Evolutionary conservation across 202 grass and related monocot species (phyloP), one percentile per base, ranked within the genome.

Genomic region (Musa balbisiana): DNA sequence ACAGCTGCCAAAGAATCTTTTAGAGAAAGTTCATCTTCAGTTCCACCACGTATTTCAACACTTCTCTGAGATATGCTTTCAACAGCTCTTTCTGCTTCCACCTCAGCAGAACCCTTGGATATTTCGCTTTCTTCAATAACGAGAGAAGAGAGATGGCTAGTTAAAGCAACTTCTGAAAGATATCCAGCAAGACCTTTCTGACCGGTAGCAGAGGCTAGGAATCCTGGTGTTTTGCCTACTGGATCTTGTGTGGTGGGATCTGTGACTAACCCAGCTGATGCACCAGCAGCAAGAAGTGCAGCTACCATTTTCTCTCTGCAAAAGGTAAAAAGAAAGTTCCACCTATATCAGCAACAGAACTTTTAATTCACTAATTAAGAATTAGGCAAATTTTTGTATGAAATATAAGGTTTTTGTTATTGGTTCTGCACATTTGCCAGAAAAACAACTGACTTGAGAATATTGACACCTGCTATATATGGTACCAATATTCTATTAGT

Each of bases 1-100:
- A 99, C 95, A 24, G 95, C 95, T 78, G 91, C 91, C 75, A 99
- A 81, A 80, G 91, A 99, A 69, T 99, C 91, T 78, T 92, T 94
- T 55, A 99, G 72, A 52, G 95, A 89, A 82, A 90, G 85, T 49
- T 99, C 95, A 68, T 99, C 91, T 84, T 99, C 95, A 25, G 83
- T 88, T 58, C 81, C 75, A 70, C 89, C 85, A 71, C 71, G 68
- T 51, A 79, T 76, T 72, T 88, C 82, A 14, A 80, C 76, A 72
- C 64, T 98, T 75, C 82, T 86, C 71, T 83, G 83, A 26, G 87
- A 82, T 82, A 95, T 85, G 82, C 84, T 88, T 72, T 90, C 89
- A 70, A 92, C 88, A 66, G 88, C 84, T 73, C 72, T 83, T 55
- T 89, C 80, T 20, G 88, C 93, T 78, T 93, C 86, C 63, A 84